phyloP scores from a whole-genome alignment of 768 basidiomycete genomes.

The Termitomyces sp. region DNA sequence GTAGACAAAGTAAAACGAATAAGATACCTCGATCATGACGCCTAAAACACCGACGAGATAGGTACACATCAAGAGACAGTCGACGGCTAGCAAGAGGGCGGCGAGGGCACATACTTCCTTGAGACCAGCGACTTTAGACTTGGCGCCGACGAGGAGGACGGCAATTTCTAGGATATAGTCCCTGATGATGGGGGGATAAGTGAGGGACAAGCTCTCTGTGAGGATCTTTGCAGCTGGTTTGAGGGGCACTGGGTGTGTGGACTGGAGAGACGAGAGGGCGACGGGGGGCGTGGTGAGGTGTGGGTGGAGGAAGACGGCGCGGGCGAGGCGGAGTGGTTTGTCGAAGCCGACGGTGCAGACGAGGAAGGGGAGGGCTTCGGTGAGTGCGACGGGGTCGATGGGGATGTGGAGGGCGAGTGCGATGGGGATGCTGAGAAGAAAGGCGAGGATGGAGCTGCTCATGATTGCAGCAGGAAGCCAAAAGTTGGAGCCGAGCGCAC shows the following conservation, averaged over 20 bases:
- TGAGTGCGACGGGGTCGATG: slow-evolving; percentile 88
- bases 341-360: slow-evolving; percentile 98
- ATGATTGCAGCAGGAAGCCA: slow-evolving; percentile 65
- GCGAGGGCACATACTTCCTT: slow-evolving; percentile 95
- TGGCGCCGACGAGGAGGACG: slow-evolving; percentile 83
- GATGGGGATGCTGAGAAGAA: slow-evolving; percentile 80
- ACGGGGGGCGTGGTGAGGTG: slow-evolving; percentile 42
- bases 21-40: slow-evolving; percentile 90
- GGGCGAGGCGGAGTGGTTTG: slow-evolving; percentile 89
- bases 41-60: slow-evolving; percentile 86
- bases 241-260: slow-evolving; percentile 32
- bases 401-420: slow-evolving; percentile 71
- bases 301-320: slow-evolving; percentile 84
- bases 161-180: slow-evolving; percentile 93
- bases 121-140: slow-evolving; percentile 81
- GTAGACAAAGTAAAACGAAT: neutral
- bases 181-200: slow-evolving; percentile 80
- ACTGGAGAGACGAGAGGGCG: slow-evolving; percentile 17
- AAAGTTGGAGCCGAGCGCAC: slow-evolving; percentile 70
- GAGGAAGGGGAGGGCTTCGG: slow-evolving; percentile 95
- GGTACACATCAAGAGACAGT: slow-evolving; percentile 85
- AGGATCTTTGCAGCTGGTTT: slow-evolving; percentile 83
- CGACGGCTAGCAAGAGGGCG: slow-evolving; percentile 78
- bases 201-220: slow-evolving; percentile 73
- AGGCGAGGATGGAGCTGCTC: slow-evolving; percentile 74